phyloP scores from a whole-genome alignment of 768 basidiomycete genomes.

The Serendipita sp. region DNA sequence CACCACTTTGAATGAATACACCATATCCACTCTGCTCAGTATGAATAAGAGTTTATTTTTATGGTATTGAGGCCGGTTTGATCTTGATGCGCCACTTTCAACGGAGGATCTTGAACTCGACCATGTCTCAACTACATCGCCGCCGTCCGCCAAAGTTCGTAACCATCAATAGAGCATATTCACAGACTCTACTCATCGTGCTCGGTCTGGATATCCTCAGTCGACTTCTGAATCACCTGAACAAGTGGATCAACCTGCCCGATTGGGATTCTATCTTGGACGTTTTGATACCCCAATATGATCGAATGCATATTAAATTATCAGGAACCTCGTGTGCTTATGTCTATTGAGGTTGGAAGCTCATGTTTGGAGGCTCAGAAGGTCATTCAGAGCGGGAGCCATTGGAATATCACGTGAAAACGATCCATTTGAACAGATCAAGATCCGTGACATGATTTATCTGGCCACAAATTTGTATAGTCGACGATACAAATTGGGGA shows the following conservation, averaged over 20 bases:
- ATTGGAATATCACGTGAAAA: constrained; percentile 72
- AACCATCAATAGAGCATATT: constrained; percentile 66
- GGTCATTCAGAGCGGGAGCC: constrained; percentile 78
- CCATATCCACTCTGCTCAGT: too few species aligned
- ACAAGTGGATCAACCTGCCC: constrained; percentile 32
- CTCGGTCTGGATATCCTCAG: constrained; percentile 44
- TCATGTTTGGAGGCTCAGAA: constrained; percentile 24
- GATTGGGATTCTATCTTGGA: too few species aligned
- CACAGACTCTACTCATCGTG: constrained; percentile 54
- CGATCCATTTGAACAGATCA: constrained; percentile 32
- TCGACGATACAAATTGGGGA: constrained; percentile 16
- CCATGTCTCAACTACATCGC: neutral
- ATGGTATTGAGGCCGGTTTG: too few species aligned
- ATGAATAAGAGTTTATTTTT: too few species aligned
- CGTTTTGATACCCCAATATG: too few species aligned
- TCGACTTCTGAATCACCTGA: constrained; percentile 39
- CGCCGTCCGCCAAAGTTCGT: constrained; percentile 23
- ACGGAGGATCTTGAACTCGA: too few species aligned
- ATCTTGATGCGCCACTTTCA: too few species aligned
- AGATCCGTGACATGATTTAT: constrained; percentile 27
- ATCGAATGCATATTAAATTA: too few species aligned
- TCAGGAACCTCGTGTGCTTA: too few species aligned
- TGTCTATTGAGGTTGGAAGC: too few species aligned
- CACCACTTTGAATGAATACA: too few species aligned
- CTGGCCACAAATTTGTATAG: constrained; percentile 26